Base-by-base conservation (phyloP, 768 basidiomycete species). In the Sarcomyxa edulis region DNA sequence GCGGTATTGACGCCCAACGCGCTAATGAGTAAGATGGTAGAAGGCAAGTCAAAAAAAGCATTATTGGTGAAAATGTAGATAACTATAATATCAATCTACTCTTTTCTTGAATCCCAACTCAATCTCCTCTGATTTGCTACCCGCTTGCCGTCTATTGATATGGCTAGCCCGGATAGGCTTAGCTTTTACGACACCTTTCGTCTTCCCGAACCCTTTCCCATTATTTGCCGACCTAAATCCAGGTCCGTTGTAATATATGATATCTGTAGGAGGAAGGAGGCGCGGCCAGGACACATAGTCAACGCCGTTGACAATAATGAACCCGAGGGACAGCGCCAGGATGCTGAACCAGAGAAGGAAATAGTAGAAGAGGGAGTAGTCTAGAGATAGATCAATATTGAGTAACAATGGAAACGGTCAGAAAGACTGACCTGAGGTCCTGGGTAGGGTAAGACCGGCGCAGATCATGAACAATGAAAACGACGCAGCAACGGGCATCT, bases 221-320 rank as follows among this genome's bases (percentile, higher is more conserved):
- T 85, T 69, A 39, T 77, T 69, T 4, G 66, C 77, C 4, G 88
- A 84, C 24, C 87, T 81, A 67, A 74, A 91, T 4, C 93, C 94
- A 23, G 91, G 85, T 11, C 96, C 96, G 33, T 73, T 70, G 59
- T 97, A 99, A 53, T 86, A 80, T 40, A 98, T 83, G 36, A 82
- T 68, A 40, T 91, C 87, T 32, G 92, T 82, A 4, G 83, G 79
- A 0, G 90, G 85, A 46, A 86, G 75, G 39, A 99, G 72, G 8
- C 84, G 76, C 9, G 96, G 96, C 89, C 93, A 97, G 11, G 86
- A 76, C 39, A 99, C 95, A 55, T 96, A 99, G 45, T 92, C 88
- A 47, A 94, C 81, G 25, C 94, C 95, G 59, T 95, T 75, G n/a
- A 76, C 59, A 51, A 82, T 47, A 47, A 98, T 91, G 63, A 87